Evolutionary conservation across 306 rosid species (phyloP), one percentile per base, ranked within the genome.

Genomic region (Dryas alaskensis): DNA sequence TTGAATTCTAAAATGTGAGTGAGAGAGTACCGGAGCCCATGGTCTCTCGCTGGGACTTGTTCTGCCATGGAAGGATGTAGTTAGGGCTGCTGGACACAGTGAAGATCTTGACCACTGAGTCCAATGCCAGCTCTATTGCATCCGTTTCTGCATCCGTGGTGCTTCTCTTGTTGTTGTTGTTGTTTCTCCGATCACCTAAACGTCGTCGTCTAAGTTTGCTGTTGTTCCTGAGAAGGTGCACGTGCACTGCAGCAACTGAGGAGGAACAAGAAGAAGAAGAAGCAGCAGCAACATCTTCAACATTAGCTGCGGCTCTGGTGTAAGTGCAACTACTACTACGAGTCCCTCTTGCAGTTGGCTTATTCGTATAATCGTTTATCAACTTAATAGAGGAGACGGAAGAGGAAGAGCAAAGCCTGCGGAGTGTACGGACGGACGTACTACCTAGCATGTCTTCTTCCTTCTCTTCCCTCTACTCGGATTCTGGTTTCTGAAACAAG

Each of bases 41-140:
- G 50, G 97, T 76, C 77, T 92, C 97, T 4, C 90, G 88, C 85
- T 92, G 98, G 68, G 97, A 87, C 84, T 92, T 92, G 86, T 89
- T 92, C 84, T 92, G 98, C 98, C 98, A 92, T 1, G 98, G 98
- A 59, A 90, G 95, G 49, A 86, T 52, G 87, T 90, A 89, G 70
- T 89, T 92, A 60, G 97, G 97, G 81, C 95, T 89, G 67, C 87
- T 83, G 7, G 95, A 83, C 66, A 92, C 98, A 2, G 95, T 90
- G 90, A 90, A 92, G 51, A 92, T 65, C 82, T 92, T 92, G 39
- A 92, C 98, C 40, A 92, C 98, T 3, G 92, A 92, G 67, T 92
- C 88, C 86, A 92, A 84, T 11, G 97, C 97, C 19, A 87, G 84
- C 73, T 88, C 97, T 31, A 86, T 81, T 8, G 95, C 87, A 69